Evolutionary conservation across 2,329 filamentous ascomycete species (phyloP).

Genomic region (Fusarium illudens): DNA sequence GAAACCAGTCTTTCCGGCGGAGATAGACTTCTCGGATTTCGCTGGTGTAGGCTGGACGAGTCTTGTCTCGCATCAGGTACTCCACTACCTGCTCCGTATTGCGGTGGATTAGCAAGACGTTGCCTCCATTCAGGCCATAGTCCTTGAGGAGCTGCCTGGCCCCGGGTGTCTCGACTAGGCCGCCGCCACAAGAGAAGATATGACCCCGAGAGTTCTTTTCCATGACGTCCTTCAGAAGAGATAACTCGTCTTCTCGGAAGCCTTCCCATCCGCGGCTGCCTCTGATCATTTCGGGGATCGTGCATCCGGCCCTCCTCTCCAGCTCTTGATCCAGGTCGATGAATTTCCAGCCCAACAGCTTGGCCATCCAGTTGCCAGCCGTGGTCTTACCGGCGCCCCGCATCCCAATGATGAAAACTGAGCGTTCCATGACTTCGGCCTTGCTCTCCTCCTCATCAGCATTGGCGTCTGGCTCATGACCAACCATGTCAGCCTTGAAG

Average conservation of each 20-base stretch:
- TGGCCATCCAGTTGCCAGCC: constrained; percentile 84
- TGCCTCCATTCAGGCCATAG: constrained; percentile 79
- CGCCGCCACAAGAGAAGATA: constrained; percentile 93
- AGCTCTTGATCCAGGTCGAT: constrained; percentile 90
- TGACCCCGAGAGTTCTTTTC: constrained; percentile 77
- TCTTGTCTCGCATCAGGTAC: constrained; percentile 88
- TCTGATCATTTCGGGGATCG: constrained; percentile 87
- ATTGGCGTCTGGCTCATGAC: constrained; percentile 65
- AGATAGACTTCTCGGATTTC: constrained; percentile 93
- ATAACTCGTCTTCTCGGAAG: constrained; percentile 82
- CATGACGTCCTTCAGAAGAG: constrained; percentile 76
- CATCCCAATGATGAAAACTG: constrained; percentile 97
- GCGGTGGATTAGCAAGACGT: constrained; percentile 86
- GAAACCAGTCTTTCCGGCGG: constrained; percentile 87
- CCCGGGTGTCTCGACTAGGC: constrained; percentile 85
- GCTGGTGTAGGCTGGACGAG: constrained; percentile 88
- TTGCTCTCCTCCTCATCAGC: constrained; percentile 20
- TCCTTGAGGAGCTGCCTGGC: constrained; percentile 78
- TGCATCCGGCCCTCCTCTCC: constrained; percentile 75
- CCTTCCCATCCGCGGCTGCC: constrained; percentile 80
- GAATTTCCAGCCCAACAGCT: constrained; percentile 77
- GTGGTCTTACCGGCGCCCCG: constrained; percentile 97
- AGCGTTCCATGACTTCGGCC: constrained; percentile 57
- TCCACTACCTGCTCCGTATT: constrained; percentile 88
- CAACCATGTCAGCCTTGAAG: constrained; percentile 80